Conservation (phyloP, 1,139 yeast genomes). For the Casaregolazyma lundiana region DNA sequence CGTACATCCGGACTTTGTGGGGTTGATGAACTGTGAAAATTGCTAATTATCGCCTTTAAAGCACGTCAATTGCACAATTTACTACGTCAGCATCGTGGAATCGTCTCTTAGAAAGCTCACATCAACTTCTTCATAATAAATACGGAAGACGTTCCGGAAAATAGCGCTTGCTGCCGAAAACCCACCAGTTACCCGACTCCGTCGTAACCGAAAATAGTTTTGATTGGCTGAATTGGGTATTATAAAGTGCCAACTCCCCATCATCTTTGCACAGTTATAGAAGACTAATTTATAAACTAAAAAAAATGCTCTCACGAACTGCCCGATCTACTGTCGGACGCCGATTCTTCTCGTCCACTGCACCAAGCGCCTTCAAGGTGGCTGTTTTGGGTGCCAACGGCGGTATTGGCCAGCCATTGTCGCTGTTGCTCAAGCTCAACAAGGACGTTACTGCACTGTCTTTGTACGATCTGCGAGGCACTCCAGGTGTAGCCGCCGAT, state of each 20-base stretch:
- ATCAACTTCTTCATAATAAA: no score
- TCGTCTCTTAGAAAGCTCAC: no score
- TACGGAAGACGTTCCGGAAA: no score
- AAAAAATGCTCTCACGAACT: slow-evolving; percentile 18
- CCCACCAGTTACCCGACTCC: slow-evolving; percentile 7
- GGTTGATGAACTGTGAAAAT: background rate
- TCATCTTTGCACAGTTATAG: slow-evolving; percentile 1
- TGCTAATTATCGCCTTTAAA: no score
- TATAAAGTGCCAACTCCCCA: slow-evolving; percentile 5
- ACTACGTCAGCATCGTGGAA: background rate
- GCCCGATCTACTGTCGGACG: slow-evolving; percentile 3
- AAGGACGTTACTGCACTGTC: slow-evolving; percentile 79
- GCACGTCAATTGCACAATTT: no score
- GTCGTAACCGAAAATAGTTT: slow-evolving; percentile 5
- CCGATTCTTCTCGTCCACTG: slow-evolving; percentile 23
- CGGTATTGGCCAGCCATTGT: slow-evolving; percentile 98
- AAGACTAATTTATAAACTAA: background rate
- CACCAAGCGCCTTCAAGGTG: slow-evolving; percentile 41
- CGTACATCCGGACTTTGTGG: background rate
- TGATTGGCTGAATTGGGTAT: slow-evolving; percentile 8
- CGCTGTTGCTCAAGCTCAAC: slow-evolving; percentile 83
- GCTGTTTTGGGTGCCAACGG: slow-evolving; percentile 96
- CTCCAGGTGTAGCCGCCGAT: slow-evolving; percentile 97
- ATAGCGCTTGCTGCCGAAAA: background rate
- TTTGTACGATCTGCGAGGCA: slow-evolving; percentile 87